Evolutionary conservation across 2,329 filamentous ascomycete genomes (phyloP).

Genomic region (Thielaviopsis populi): DNA sequence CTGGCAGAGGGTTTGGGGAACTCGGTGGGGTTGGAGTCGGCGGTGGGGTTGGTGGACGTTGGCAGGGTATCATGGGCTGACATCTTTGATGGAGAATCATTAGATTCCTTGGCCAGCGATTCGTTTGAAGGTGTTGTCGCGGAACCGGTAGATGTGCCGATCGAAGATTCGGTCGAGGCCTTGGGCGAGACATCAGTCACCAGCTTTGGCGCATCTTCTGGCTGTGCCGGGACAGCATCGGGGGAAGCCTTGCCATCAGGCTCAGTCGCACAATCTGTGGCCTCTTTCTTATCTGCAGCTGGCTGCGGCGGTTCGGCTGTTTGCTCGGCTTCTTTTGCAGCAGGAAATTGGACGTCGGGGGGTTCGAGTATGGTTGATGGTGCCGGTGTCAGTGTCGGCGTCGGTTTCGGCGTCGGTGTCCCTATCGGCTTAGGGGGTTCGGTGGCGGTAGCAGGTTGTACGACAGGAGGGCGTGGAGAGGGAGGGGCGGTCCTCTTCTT

Average conservation of each 20-base stretch:
- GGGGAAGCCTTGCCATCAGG: background rate
- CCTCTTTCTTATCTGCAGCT: background rate
- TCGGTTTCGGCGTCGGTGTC: too few species aligned
- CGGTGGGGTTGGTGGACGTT: background rate
- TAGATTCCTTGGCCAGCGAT: background rate
- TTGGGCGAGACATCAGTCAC: background rate
- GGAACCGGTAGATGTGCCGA: background rate
- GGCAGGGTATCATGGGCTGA: background rate
- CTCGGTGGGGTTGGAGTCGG: background rate
- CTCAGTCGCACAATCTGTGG: background rate
- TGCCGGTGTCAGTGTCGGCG: too few species aligned
- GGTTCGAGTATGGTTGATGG: background rate
- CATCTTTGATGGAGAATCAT: background rate
- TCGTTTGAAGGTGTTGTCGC: background rate
- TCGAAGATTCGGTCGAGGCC: background rate
- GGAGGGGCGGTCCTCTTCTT: slow-evolving; percentile 19
- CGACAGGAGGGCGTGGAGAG: slow-evolving; percentile 7
- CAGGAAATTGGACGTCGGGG: background rate
- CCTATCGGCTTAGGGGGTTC: background rate
- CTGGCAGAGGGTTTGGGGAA: background rate
- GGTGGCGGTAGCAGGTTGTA: background rate
- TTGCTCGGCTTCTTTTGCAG: background rate
- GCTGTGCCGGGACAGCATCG: background rate
- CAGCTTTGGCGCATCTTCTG: background rate
- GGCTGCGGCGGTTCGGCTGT: background rate